phyloP scores from a whole-genome alignment of 169 alveolate species.

The Plasmodium falciparum region DNA sequence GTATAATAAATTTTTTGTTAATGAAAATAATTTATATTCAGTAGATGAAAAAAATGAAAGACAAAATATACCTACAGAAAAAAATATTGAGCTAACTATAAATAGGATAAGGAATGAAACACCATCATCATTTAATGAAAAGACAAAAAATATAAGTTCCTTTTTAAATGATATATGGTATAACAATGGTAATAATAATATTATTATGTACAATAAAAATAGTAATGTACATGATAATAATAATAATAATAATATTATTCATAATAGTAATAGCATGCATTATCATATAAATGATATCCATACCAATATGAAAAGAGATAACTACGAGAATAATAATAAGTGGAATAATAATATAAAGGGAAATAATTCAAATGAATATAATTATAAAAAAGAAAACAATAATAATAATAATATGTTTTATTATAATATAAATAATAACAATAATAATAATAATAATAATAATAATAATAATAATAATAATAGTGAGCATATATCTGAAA shows the following conservation, averaged over 20 bases:
- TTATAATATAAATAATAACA: slow-evolving; percentile 13
- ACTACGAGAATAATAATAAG: neutral
- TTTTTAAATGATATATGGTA: slow-evolving; percentile 66
- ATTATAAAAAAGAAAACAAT: neutral
- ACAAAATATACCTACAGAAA: neutral
- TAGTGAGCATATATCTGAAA: neutral
- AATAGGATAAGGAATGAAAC: neutral
- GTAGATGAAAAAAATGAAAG: neutral
- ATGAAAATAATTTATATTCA: slow-evolving; percentile 4
- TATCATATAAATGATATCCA: neutral
- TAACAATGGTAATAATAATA: slow-evolving; percentile 12
- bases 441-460: slow-evolving; percentile 7
- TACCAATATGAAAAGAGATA: neutral
- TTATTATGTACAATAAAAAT: no score
- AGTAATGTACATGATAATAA: neutral
- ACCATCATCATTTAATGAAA: neutral
- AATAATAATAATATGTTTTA: neutral
- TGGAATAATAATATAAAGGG: slow-evolving; percentile 2
- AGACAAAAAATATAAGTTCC: slow-evolving; percentile 27
- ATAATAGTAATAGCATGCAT: neutral
- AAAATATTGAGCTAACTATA: slow-evolving; percentile 8
- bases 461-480: slow-evolving; percentile 34
- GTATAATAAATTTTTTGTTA: slow-evolving; percentile 23
- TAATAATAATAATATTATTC: neutral
- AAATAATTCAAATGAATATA: neutral